A percentile compares a stretch with the other conserved stretches of the same genome.
These are phyloP conservation scores for Entomortierella beljakovae DNA, from an alignment of 192 early-diverging fungal genomes.

Conservation along the genomic window DNA sequence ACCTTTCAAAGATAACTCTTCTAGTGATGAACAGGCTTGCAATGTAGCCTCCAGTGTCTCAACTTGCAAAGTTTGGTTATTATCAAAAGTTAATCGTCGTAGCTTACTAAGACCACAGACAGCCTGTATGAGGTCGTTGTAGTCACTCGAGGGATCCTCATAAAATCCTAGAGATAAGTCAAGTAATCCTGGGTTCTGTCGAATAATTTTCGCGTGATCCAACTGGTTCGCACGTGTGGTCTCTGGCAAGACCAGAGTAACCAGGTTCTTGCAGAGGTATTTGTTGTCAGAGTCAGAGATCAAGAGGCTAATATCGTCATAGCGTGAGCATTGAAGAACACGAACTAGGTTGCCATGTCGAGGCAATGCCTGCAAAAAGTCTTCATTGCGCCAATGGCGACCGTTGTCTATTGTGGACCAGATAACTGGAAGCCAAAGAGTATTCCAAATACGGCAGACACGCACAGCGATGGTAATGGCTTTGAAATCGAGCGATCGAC, in stretches of 20 bases:
- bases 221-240: conserved; percentile 12
- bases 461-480: conserved; percentile 5
- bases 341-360: conserved; percentile 19
- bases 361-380: conserved; percentile 2
- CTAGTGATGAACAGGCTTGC: conserved; percentile 3
- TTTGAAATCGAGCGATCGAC: conserved; percentile 3
- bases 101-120: neutral
- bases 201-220: conserved; percentile 15
- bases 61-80: conserved; percentile 2
- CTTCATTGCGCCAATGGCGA: conserved; percentile 2
- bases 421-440: conserved; percentile 11
- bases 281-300: neutral
- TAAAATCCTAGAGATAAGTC: conserved; percentile 11
- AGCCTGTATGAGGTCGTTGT: conserved; percentile 13
- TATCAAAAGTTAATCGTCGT: conserved; percentile 6
- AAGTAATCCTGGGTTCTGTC: conserved; percentile 12
- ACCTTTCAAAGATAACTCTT: conserved; percentile 20
- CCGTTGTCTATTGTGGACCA: conserved; percentile 26
- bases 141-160: conserved; percentile 7
- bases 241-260: conserved; percentile 16
- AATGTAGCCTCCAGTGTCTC: conserved; percentile 11
- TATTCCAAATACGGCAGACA: conserved; percentile 11
- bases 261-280: conserved; percentile 5
- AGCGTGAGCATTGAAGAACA: conserved; percentile 14
- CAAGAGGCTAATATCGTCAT: conserved; percentile 18